phyloP scores from a whole-genome alignment of 2,329 filamentous ascomycete genomes.

The Neonectria hederae region DNA sequence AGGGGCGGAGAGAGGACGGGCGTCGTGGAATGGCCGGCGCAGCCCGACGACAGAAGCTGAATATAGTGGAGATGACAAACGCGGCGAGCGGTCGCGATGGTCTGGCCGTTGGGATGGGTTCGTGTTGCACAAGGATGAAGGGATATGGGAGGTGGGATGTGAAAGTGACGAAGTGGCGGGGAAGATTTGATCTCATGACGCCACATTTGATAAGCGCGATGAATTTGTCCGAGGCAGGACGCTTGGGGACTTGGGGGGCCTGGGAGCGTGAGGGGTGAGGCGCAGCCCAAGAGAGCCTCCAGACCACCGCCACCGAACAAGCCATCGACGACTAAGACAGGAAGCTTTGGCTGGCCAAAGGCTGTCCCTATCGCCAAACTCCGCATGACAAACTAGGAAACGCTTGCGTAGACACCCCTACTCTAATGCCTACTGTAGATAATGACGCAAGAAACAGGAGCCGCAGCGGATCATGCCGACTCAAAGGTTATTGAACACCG shows the following conservation, averaged over 20 bases:
- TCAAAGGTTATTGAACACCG: not conserved
- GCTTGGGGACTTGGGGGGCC: not conserved
- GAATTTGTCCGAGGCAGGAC: slow-evolving; percentile 2
- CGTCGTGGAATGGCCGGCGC: slow-evolving; percentile 8
- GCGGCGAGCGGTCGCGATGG: slow-evolving; percentile 21
- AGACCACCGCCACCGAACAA: not conserved
- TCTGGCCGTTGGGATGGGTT: slow-evolving; percentile 21
- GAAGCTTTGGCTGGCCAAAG: not conserved
- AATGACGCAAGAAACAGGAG: slow-evolving; percentile 4
- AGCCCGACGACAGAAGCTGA: slow-evolving; percentile 25
- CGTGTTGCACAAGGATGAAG: slow-evolving; percentile 28
- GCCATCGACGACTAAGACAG: not conserved
- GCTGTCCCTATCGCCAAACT: not conserved
- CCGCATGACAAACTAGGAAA: not conserved
- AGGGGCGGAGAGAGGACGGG: slow-evolving; percentile 12
- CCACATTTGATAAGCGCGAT: slow-evolving; percentile 37
- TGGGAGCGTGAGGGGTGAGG: slow-evolving; percentile 33
- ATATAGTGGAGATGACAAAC: slow-evolving; percentile 33
- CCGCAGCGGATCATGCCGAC: not conserved
- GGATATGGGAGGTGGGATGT: slow-evolving; percentile 14
- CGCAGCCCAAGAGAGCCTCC: slow-evolving; percentile 30
- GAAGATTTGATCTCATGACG: slow-evolving; percentile 33
- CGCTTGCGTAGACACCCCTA: too few relatives aligned
- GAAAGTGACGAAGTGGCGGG: slow-evolving; percentile 27
- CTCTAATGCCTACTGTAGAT: not conserved